phyloP scores from a whole-genome alignment of 2,329 filamentous ascomycete species.

The Monosporascus sp. region DNA sequence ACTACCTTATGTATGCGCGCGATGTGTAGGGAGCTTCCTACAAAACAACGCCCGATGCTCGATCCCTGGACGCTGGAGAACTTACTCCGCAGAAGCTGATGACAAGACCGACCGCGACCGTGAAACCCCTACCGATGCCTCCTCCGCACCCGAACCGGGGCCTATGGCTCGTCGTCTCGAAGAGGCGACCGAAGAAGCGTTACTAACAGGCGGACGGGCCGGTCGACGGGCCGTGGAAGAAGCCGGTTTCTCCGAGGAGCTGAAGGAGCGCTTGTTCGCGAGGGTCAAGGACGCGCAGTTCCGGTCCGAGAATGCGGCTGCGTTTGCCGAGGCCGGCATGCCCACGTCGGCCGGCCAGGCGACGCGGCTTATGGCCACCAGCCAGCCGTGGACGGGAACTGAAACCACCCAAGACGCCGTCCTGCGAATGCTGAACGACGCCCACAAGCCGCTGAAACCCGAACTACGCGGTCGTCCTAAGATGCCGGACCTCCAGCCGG shows the following conservation, averaged over 20 bases:
- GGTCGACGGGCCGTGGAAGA: slow-evolving; percentile 56
- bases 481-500: slow-evolving; percentile 36
- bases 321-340: slow-evolving; percentile 44
- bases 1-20: slow-evolving; percentile 16
- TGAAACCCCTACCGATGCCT: neutral
- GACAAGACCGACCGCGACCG: slow-evolving; percentile 3
- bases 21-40: slow-evolving; percentile 7
- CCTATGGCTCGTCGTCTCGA: slow-evolving; percentile 53
- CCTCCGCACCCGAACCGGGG: slow-evolving; percentile 26
- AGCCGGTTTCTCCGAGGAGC: slow-evolving; percentile 57
- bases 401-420: slow-evolving; percentile 72
- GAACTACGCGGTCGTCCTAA: slow-evolving; percentile 41
- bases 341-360: slow-evolving; percentile 58
- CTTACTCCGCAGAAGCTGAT: slow-evolving; percentile 6
- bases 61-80: slow-evolving; percentile 1
- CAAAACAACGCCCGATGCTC: neutral
- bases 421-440: slow-evolving; percentile 78
- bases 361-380: slow-evolving; percentile 61
- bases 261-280: slow-evolving; percentile 52
- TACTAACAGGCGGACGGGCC: slow-evolving; percentile 52
- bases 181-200: slow-evolving; percentile 58
- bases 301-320: slow-evolving; percentile 40
- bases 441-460: slow-evolving; percentile 61
- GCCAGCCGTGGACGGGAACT: slow-evolving; percentile 70
- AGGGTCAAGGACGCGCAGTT: slow-evolving; percentile 53